phyloP scores from a whole-genome alignment of 1,284 basidiomycete species.

The Cerioporus squamosus region DNA sequence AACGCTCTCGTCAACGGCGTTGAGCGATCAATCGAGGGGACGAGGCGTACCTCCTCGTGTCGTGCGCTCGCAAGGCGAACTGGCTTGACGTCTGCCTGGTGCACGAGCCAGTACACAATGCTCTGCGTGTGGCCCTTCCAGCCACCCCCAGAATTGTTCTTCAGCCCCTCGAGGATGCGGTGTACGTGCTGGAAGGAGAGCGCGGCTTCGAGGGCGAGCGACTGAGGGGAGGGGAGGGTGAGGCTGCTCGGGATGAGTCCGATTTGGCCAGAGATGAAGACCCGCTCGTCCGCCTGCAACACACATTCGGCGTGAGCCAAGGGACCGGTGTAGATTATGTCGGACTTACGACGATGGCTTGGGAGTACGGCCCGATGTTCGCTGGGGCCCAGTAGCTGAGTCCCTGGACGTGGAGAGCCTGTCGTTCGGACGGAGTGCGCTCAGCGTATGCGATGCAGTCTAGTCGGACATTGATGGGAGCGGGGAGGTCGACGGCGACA shows the following conservation, averaged over 20 bases:
- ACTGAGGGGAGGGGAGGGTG: slow-evolving; percentile 63
- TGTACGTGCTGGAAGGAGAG: slow-evolving; percentile 84
- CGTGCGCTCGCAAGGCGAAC: slow-evolving; percentile 49
- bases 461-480: slow-evolving; percentile 62
- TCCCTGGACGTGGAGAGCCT: slow-evolving; percentile 91
- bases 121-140: slow-evolving; percentile 68
- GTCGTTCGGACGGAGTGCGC: slow-evolving; percentile 48
- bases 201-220: slow-evolving; percentile 67
- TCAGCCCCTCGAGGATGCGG: slow-evolving; percentile 66
- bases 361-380: slow-evolving; percentile 98
- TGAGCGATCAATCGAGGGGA: neutral
- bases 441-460: slow-evolving; percentile 76
- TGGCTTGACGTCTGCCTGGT: slow-evolving; percentile 42
- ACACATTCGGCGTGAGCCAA: neutral
- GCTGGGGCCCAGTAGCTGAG: slow-evolving; percentile 99
- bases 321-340: slow-evolving; percentile 8
- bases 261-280: slow-evolving; percentile 95
- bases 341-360: slow-evolving; percentile 77
- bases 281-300: slow-evolving; percentile 66
- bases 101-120: slow-evolving; percentile 67
- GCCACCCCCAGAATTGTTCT: slow-evolving; percentile 56
- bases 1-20: neutral
- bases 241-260: slow-evolving; percentile 83
- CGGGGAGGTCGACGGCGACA: slow-evolving; percentile 77
- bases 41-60: slow-evolving; percentile 31